Conservation (phyloP, 169 alveolate species). For the Plasmodium fragile region DNA sequence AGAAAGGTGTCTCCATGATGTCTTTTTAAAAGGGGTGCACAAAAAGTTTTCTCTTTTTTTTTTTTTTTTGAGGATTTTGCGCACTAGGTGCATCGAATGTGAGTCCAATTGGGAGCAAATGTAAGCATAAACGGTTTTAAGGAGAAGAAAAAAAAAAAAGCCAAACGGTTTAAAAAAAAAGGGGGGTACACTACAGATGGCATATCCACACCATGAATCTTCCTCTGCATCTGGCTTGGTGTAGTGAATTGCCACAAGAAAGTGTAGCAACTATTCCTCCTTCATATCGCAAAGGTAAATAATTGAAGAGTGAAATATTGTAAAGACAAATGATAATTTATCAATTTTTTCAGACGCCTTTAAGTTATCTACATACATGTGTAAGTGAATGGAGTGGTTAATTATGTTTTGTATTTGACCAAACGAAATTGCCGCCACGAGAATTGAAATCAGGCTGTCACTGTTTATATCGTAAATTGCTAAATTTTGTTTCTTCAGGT, state of each 20-base stretch:
- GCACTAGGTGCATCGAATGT: background rate
- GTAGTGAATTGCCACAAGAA: background rate
- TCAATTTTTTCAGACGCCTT: slow-evolving; percentile 67
- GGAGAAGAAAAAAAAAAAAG: background rate
- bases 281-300: slow-evolving; percentile 75
- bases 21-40: background rate
- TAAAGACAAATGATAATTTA: slow-evolving; percentile 70
- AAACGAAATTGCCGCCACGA: slow-evolving; percentile 61
- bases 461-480: slow-evolving; percentile 56
- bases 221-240: background rate
- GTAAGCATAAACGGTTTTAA: background rate
- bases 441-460: slow-evolving; percentile 56
- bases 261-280: background rate
- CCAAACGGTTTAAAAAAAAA: background rate
- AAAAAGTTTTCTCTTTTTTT: background rate
- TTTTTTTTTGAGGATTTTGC: background rate
- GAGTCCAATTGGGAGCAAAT: background rate
- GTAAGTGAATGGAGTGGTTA: slow-evolving; percentile 74
- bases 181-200: background rate
- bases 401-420: slow-evolving; percentile 57
- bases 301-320: slow-evolving; percentile 72
- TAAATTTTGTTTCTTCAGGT: slow-evolving; percentile 36
- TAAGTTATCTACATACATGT: slow-evolving; percentile 76
- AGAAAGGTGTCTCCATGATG: background rate
- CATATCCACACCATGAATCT: background rate